Evolutionary conservation across 2,329 filamentous ascomycete species (phyloP).

Genomic region (Alternaria conjuncta): DNA sequence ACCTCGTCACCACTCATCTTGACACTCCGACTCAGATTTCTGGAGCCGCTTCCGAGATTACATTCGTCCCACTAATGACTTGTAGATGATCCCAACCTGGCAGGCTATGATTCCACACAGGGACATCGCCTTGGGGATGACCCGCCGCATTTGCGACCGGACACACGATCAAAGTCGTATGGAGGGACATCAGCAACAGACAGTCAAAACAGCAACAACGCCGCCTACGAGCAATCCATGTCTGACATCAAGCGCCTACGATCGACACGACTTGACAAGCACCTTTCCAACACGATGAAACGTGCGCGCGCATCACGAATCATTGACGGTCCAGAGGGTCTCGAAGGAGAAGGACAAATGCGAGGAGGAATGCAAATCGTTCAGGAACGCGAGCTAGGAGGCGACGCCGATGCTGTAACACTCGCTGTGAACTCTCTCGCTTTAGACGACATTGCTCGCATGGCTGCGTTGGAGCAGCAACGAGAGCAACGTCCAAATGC

Average conservation of each 20-base stretch:
- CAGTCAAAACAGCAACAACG: constrained; percentile 60
- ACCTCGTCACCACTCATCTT: constrained; percentile 38
- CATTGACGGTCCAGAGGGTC: constrained; percentile 83
- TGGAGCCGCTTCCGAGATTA: constrained; percentile 38
- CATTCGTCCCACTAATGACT: constrained; percentile 38
- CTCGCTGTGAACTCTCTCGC: constrained; percentile 92
- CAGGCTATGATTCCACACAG: constrained; percentile 70
- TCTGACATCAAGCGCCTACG: constrained; percentile 91
- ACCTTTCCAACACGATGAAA: constrained; percentile 89
- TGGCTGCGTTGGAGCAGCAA: constrained; percentile 94
- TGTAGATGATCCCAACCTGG: constrained; percentile 71
- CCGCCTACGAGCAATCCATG: constrained; percentile 90
- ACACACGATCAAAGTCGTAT: constrained; percentile 77
- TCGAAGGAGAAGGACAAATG: constrained; percentile 66
- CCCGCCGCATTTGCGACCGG: constrained; percentile 64
- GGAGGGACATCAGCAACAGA: constrained; percentile 66
- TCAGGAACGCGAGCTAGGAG: constrained; percentile 74
- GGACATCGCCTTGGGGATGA: constrained; percentile 64
- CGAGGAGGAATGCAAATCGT: constrained; percentile 75
- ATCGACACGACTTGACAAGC: constrained; percentile 92
- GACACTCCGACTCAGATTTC: constrained; percentile 39
- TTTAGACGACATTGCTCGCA: constrained; percentile 92
- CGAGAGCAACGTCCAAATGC: constrained; percentile 85
- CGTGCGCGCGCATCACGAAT: constrained; percentile 90
- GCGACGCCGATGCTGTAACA: constrained; percentile 78